Base-by-base conservation (phyloP, 768 basidiomycete species). In the Mrakia blollopis region DNA sequence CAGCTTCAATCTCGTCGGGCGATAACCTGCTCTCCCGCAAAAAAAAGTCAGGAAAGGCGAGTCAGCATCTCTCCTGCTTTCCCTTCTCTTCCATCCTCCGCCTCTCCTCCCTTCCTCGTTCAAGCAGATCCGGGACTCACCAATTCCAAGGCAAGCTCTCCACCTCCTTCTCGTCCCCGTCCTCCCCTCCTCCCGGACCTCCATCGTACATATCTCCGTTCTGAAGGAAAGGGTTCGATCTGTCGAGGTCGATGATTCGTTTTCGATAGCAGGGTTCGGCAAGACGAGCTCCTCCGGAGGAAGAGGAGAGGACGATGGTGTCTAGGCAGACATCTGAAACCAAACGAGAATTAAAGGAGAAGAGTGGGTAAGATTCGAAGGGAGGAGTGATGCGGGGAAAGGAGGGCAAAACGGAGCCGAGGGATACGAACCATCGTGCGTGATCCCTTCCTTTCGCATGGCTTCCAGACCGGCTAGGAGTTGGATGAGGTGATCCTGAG, bases 1-100 rank as follows among this genome's bases (percentile, higher is more conserved):
- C 90, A 35, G 91, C 91, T 54, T 92, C 91, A 65, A 91, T 86
- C 57, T 90, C 89, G 72, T 95, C 94, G 78, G 88, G 89, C 0
- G 91, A 90, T 9, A 90, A 79, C 93, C 92, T 92, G 47, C 47
- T 18, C 11, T 25, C 39, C 2, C 3, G 67, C n/a, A n/a, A n/a
- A n/a, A n/a, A n/a, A 63, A 32, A 54, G 44, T 6, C 44, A 70
- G n/a, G n/a, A n/a, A 47, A 30, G 60, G 73, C 79, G 74, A 21
- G 47, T 30, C 25, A 16, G n/a, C 16, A n/a, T n/a, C n/a, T 23
- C 73, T 61, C 35, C 28, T 13, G 75, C 54, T 79, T 11, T 78
- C 82, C n/a, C 10, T 11, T 5, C 39, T 41, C 14, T 50, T 50
- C 47, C 18, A 14, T 50, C 47, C 47, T 50, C 18, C 16, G 4